A percentile compares a stretch with the other conserved stretches of the same genome.
phyloP scores from a whole-genome alignment of 352 stramenopile genomes.

The Phytopythium chamaehyphon region DNA sequence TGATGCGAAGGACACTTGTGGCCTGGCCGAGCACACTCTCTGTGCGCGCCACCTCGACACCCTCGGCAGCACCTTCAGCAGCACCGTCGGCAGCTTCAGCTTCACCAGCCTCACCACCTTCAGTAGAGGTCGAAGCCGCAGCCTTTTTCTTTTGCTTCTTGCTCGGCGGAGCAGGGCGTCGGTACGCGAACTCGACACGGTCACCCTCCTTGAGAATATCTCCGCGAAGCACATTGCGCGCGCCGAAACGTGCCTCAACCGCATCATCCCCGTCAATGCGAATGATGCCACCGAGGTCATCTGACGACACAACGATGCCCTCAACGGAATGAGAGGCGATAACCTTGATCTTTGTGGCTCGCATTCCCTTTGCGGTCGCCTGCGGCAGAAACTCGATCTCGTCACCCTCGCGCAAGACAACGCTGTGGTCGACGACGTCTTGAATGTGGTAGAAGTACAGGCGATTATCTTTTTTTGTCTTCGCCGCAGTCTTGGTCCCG shows the following conservation, averaged over 20 bases:
- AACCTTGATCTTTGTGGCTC: constrained; percentile 51
- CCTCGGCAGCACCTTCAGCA: constrained; percentile 10
- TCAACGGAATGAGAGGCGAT: constrained; percentile 49
- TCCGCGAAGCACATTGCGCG: constrained; percentile 51
- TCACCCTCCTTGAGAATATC: constrained; percentile 61
- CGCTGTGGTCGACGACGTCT: constrained; percentile 47
- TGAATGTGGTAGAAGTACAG: constrained; percentile 63
- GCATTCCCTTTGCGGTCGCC: constrained; percentile 36
- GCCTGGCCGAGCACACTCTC: constrained; percentile 27
- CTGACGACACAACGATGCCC: constrained; percentile 42
- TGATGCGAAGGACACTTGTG: constrained; percentile 48
- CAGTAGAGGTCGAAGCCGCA: not conserved
- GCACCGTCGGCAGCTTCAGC: not conserved
- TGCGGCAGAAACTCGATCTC: constrained; percentile 64
- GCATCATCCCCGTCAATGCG: constrained; percentile 34
- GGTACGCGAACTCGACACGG: constrained; percentile 67
- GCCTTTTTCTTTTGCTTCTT: constrained; percentile 18
- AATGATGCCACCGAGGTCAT: constrained; percentile 58
- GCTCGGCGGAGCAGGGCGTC: constrained; percentile 15
- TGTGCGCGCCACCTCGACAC: constrained; percentile 6
- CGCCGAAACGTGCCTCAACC: constrained; percentile 39
- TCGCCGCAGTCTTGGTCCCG: not conserved
- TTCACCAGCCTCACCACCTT: no score
- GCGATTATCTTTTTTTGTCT: constrained; percentile 21
- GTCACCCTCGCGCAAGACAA: constrained; percentile 66